Evolutionary conservation across 495 filamentous ascomycete species (phyloP).

Genomic region (Talaromyces ruber): DNA sequence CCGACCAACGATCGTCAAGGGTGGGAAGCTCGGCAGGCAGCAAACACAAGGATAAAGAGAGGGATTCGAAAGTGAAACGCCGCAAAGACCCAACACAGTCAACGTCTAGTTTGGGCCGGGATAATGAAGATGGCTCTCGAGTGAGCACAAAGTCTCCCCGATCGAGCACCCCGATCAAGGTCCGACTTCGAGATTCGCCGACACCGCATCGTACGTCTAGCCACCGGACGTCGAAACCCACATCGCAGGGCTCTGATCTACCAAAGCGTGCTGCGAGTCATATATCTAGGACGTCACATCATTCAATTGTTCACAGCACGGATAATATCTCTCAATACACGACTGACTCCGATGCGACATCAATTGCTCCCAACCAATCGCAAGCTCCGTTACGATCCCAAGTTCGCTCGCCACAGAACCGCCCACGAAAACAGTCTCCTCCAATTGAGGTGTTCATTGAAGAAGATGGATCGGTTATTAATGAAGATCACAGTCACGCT

Average conservation of each 20-base stretch:
- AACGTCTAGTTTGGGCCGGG: constrained; percentile 32
- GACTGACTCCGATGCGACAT: constrained; percentile 57
- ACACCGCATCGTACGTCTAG: constrained; percentile 26
- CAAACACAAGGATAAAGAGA: constrained; percentile 26
- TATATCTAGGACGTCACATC: constrained; percentile 20
- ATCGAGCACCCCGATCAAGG: constrained; percentile 32
- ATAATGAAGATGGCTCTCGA: constrained; percentile 23
- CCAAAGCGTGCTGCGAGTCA: constrained; percentile 28
- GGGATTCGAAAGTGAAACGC: constrained; percentile 26
- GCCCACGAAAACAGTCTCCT: constrained; percentile 11
- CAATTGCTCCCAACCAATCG: constrained; percentile 52
- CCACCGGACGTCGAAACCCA: constrained; percentile 26
- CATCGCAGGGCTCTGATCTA: constrained; percentile 21
- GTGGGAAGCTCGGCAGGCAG: constrained; percentile 32
- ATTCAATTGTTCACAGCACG: constrained; percentile 23
- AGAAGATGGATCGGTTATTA: constrained; percentile 22
- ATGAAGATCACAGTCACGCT: constrained; percentile 30
- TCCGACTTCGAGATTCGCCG: constrained; percentile 9
- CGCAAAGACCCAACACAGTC: constrained; percentile 33
- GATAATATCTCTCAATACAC: constrained; percentile 31
- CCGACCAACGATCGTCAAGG: constrained; percentile 39
- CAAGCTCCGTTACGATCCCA: constrained; percentile 32
- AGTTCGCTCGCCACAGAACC: constrained; percentile 23
- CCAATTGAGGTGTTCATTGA: constrained; percentile 32
- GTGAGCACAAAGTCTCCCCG: constrained; percentile 24